Evolutionary conservation across 192 early-diverging fungal species (phyloP).

Genomic region (Allomyces javanicus): DNA sequence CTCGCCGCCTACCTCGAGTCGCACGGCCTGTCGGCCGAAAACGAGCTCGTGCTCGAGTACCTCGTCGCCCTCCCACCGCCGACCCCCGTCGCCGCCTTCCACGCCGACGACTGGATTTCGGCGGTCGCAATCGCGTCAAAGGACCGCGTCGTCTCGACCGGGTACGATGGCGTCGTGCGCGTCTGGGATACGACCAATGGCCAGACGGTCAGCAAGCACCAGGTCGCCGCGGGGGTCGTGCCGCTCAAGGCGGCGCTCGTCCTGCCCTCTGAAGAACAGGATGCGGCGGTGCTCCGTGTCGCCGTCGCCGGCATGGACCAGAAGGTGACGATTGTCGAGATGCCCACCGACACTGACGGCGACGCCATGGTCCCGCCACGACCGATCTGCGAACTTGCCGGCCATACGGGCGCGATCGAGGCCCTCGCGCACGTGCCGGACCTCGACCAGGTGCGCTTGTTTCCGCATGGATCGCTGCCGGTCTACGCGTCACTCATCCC

Average conservation of each 20-base stretch:
- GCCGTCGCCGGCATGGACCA: constrained; percentile 23
- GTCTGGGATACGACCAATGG: constrained; percentile 53
- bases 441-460: constrained; percentile 16
- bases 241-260: neutral
- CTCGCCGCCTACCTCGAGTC: constrained; percentile 51
- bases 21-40: constrained; percentile 54
- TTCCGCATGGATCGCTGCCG: neutral
- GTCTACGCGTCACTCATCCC: neutral
- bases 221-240: neutral
- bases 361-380: too few species aligned
- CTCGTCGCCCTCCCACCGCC: constrained; percentile 83
- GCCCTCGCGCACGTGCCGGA: constrained; percentile 38
- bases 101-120: constrained; percentile 93
- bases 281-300: neutral
- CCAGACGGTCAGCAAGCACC: neutral
- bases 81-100: constrained; percentile 45
- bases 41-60: constrained; percentile 71
- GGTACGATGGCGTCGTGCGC: constrained; percentile 50
- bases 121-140: constrained; percentile 19
- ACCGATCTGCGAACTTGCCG: constrained; percentile 16
- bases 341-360: neutral
- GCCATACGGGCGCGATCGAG: constrained; percentile 65
- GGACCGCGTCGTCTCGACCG: neutral
- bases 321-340: neutral
- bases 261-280: neutral